Evolutionary conservation across 2,329 filamentous ascomycete species (phyloP), one percentile per base, ranked within the genome.

Genomic region (Microsporum audouinii): DNA sequence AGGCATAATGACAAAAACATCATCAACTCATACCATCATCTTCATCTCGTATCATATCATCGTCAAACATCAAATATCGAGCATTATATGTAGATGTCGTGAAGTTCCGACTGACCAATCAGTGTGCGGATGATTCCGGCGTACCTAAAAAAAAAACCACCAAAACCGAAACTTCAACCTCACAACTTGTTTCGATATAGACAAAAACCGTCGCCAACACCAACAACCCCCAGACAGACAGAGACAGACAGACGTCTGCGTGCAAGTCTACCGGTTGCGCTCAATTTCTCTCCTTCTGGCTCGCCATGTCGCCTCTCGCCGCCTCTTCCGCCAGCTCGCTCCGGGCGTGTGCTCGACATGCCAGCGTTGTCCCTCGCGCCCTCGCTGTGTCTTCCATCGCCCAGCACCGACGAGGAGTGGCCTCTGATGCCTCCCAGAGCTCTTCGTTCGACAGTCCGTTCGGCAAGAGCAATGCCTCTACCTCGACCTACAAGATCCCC

Each of bases 401-500:
- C 68, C 72, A 77, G 67, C 72, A 73, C 68, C 71, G 71, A 70
- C 73, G 73, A 70, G 66, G 68, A 68, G 64, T 70, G 71, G 68
- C 69, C 71, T 34, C 63, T 65, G 68, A 72, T 73, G 67, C 63
- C 58, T 29, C 64, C 39, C 62, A 59, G 38, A 68, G 67, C n/a
- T 73, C 78, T 33, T 75, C 73, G 63, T 79, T 79, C 69, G 71
- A 79, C 49, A 78, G 76, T 68, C 84, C 84, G 64, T 87, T 87
- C 77, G 77, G 78, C 71, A 75, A 72, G 67, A 65, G 72, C 66
- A 72, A 74, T 62, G 72, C 76, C 65, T 73, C 73, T 66, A 71
- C 69, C 60, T 71, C 80, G 58, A 83, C 82, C 69, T 85, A 81
- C 76, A 85, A 88, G 77, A 88, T 97, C 72, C 94, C 94, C 68